Conservation (phyloP, 1,284 basidiomycete species). For the Irpex sp. region DNA sequence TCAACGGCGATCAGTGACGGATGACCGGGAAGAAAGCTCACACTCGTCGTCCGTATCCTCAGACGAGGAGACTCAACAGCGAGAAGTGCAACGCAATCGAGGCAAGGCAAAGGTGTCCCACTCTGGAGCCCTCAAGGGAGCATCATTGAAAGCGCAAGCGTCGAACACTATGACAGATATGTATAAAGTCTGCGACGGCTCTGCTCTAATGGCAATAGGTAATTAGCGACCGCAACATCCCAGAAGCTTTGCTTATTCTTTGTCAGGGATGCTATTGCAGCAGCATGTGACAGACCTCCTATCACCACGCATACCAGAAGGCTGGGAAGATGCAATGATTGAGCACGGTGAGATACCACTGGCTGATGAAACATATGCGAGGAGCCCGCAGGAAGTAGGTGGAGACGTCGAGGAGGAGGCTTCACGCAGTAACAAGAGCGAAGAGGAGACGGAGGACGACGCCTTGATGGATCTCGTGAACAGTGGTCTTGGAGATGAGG, state of each 20-base stretch:
- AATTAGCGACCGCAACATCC: background rate
- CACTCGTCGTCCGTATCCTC: background rate
- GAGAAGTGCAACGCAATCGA: background rate
- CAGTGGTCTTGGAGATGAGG: conserved; percentile 5
- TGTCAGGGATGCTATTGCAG: conserved; percentile 62
- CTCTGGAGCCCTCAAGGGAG: background rate
- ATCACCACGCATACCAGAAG: conserved; percentile 35
- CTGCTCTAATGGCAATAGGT: conserved; percentile 71
- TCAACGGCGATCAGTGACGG: background rate
- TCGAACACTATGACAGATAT: conserved; percentile 44
- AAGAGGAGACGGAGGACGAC: conserved; percentile 5
- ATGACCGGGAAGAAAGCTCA: background rate
- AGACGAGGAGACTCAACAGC: background rate
- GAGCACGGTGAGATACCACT: background rate
- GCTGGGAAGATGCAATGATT: conserved; percentile 36
- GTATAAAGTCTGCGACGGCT: conserved; percentile 72
- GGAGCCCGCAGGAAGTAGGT: conserved; percentile 1
- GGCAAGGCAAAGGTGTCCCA: background rate
- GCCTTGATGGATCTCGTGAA: background rate
- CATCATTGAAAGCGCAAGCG: background rate
- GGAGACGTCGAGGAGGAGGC: background rate
- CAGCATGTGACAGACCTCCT: conserved; percentile 51
- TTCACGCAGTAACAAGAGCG: background rate
- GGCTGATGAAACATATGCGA: background rate
- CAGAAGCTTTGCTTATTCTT: background rate